Conservation (phyloP, 176 grass and related monocot genomes). For the Phoenix roebelenii region DNA sequence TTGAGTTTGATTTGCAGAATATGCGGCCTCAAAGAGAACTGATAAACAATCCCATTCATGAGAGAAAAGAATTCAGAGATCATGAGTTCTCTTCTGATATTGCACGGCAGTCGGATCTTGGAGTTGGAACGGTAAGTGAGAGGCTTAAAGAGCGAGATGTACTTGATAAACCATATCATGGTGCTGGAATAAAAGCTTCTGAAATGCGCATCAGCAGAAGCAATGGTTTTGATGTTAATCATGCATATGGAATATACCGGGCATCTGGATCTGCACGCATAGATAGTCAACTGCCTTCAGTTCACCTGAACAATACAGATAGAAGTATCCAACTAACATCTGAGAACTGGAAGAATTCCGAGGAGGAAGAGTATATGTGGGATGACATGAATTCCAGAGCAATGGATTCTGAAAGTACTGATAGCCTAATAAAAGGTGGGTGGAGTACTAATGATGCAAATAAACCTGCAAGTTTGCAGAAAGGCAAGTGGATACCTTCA, state of each 20-base stretch:
- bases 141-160: slow-evolving; percentile 49
- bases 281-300: slow-evolving; percentile 34
- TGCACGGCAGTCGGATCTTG: slow-evolving; percentile 24
- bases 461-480: slow-evolving; percentile 39
- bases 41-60: slow-evolving; percentile 37
- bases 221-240: slow-evolving; percentile 38
- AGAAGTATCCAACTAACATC: slow-evolving; percentile 40
- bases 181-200: slow-evolving; percentile 26
- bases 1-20: slow-evolving; percentile 19
- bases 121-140: slow-evolving; percentile 33
- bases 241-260: slow-evolving; percentile 21
- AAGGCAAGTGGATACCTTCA: slow-evolving; percentile 28
- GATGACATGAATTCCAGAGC: slow-evolving; percentile 51
- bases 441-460: slow-evolving; percentile 34
- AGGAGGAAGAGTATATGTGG: slow-evolving; percentile 96
- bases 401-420: slow-evolving; percentile 31
- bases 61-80: slow-evolving; percentile 41
- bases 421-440: slow-evolving; percentile 46
- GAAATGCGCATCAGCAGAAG: slow-evolving; percentile 26
- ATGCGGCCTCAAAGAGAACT: slow-evolving; percentile 33
- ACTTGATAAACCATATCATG: slow-evolving; percentile 27
- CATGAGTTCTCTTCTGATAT: slow-evolving; percentile 40
- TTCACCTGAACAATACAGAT: slow-evolving; percentile 32
- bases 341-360: slow-evolving; percentile 88
- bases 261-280: slow-evolving; percentile 35